Conservation (phyloP, 257 asterid genomes). For the Plantago elongata region DNA sequence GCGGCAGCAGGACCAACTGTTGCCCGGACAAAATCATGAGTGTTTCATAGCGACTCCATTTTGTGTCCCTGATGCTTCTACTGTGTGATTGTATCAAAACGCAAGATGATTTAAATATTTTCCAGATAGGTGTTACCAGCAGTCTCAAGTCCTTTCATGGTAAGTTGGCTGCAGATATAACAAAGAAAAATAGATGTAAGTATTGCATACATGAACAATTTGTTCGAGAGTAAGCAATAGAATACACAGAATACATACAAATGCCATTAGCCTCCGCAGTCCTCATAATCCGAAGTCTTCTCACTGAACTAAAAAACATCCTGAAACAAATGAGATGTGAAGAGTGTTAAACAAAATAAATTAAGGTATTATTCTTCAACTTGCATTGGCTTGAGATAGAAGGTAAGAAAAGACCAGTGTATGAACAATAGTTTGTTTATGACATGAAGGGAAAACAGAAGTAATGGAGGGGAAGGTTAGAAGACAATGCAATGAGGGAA, state of each 20-base stretch:
- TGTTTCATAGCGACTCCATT: slow-evolving; percentile 13
- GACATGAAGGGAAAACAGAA: not conserved
- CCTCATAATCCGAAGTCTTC: slow-evolving; percentile 75
- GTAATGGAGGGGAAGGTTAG: not conserved
- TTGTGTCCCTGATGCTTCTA: slow-evolving; percentile 19
- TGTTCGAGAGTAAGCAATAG: not conserved
- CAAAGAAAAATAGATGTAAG: not conserved
- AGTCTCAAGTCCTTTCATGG: slow-evolving; percentile 29
- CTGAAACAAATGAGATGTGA: slow-evolving; percentile 30
- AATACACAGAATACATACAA: slow-evolving; percentile 28
- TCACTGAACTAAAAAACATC: slow-evolving; percentile 71
- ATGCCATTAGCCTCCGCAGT: slow-evolving; percentile 72
- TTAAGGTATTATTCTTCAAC: not conserved
- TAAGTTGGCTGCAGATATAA: slow-evolving; percentile 41
- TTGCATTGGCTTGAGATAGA: not conserved
- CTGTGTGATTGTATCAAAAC: slow-evolving; percentile 17
- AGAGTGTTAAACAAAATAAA: not conserved
- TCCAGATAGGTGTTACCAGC: slow-evolving; percentile 15
- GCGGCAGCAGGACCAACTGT: slow-evolving; percentile 18
- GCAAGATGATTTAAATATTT: slow-evolving; percentile 11
- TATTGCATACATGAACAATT: not conserved
- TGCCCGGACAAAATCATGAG: slow-evolving; percentile 15
- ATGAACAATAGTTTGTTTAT: too few species aligned
- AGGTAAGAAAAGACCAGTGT: too few species aligned
- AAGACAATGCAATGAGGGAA: not conserved